Evolutionary conservation across 2,329 filamentous ascomycete species (phyloP).

Genomic region (Aspergillus sp.): DNA sequence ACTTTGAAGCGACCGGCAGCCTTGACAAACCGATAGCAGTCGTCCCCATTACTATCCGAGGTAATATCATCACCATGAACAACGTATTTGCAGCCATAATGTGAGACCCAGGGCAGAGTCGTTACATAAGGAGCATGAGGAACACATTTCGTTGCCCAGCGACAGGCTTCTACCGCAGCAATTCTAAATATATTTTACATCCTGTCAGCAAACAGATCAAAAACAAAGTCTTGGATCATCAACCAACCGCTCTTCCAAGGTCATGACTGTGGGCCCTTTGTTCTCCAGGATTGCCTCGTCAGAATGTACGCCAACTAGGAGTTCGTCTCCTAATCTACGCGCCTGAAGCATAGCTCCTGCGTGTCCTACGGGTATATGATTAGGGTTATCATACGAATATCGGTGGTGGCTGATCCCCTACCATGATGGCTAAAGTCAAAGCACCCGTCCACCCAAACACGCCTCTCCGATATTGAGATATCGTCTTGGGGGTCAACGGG

Average conservation of each 20-base stretch:
- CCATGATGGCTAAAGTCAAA: slow-evolving; percentile 99
- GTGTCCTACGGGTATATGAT: slow-evolving; percentile 62
- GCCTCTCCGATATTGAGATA: slow-evolving; percentile 59
- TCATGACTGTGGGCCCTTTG: slow-evolving; percentile 98
- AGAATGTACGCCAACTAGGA: slow-evolving; percentile 90
- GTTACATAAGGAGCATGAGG: slow-evolving; percentile 93
- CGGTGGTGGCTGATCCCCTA: slow-evolving; percentile 37
- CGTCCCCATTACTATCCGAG: slow-evolving; percentile 86
- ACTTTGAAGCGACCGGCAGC: slow-evolving; percentile 91
- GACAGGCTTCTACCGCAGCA: slow-evolving; percentile 88
- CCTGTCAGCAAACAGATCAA: slow-evolving; percentile 6
- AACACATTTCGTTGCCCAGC: slow-evolving; percentile 85
- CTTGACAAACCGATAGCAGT: slow-evolving; percentile 98
- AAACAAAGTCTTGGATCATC: background rate
- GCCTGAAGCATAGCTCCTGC: slow-evolving; percentile 96
- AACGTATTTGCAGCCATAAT: slow-evolving; percentile 93
- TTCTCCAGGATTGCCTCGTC: slow-evolving; percentile 95
- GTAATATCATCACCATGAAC: slow-evolving; percentile 98
- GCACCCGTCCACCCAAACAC: slow-evolving; percentile 98
- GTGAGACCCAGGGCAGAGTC: slow-evolving; percentile 85
- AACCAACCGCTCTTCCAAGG: slow-evolving; percentile 73
- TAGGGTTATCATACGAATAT: background rate
- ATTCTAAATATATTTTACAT: slow-evolving; percentile 52
- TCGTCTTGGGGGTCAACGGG: slow-evolving; percentile 65
- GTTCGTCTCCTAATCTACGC: slow-evolving; percentile 81